phyloP scores from a whole-genome alignment of 2,329 filamentous ascomycete genomes.

The Colletotrichum acutatum region DNA sequence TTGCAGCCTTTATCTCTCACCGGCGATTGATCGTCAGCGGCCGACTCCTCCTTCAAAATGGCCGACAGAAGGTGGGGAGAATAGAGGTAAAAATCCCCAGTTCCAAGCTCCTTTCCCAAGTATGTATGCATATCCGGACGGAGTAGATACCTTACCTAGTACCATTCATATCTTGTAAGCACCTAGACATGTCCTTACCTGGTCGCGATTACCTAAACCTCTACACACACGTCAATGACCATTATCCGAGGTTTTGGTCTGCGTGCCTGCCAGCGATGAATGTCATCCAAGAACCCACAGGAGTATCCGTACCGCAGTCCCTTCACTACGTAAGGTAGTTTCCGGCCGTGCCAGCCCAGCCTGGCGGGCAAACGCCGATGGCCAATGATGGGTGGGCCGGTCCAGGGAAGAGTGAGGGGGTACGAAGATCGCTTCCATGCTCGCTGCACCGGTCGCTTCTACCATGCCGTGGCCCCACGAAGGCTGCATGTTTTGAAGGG shows the following conservation, averaged over 20 bases:
- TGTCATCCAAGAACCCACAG: background rate
- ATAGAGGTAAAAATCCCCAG: background rate
- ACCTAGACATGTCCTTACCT: too few species aligned
- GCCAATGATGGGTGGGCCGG: background rate
- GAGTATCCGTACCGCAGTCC: too few species aligned
- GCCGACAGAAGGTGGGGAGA: background rate
- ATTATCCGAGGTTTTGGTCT: too few species aligned
- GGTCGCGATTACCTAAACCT: background rate
- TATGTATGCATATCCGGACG: too few species aligned
- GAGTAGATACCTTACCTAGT: too few species aligned
- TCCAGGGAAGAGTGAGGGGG: background rate
- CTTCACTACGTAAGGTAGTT: too few species aligned
- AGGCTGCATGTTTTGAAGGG: constrained; percentile 9
- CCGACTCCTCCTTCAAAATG: background rate
- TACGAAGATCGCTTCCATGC: constrained; percentile 14
- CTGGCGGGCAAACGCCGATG: background rate
- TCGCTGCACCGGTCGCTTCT: constrained; percentile 2
- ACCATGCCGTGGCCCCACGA: background rate
- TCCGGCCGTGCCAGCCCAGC: background rate
- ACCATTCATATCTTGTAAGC: too few species aligned
- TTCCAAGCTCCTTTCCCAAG: background rate
- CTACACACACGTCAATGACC: background rate
- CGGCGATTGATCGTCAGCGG: constrained; percentile 9
- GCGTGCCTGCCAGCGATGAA: background rate
- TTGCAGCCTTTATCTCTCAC: constrained; percentile 4